A percentile compares a stretch with the other conserved stretches of the same genome.
These are phyloP conservation scores for Exophiala sideris DNA, from an alignment of 2,329 filamentous ascomycete species.

Conservation along the genomic window DNA sequence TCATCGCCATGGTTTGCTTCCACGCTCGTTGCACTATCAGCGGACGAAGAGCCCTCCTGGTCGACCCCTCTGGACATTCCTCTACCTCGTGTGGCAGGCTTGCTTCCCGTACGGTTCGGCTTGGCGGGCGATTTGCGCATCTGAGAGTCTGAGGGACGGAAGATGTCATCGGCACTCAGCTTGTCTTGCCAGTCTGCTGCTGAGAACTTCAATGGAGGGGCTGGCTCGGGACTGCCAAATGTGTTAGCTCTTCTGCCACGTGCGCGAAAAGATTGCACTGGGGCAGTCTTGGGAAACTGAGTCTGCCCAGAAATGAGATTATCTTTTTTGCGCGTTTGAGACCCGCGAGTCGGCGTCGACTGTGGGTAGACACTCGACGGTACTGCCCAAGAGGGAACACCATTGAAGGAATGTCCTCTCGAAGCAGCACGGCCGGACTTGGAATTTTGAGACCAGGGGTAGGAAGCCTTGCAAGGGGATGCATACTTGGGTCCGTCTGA, in stretches of 20 bases:
- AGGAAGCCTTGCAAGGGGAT: slow-evolving; percentile 8
- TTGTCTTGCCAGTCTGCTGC: slow-evolving; percentile 41
- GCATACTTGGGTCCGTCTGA: slow-evolving; percentile 24
- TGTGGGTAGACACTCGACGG: slow-evolving; percentile 29
- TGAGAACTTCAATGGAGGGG: slow-evolving; percentile 39
- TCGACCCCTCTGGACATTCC: slow-evolving; percentile 16
- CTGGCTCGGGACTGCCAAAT: slow-evolving; percentile 22
- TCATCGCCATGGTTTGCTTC: slow-evolving; percentile 10
- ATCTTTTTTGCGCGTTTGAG: slow-evolving; percentile 1
- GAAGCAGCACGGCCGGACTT: slow-evolving; percentile 1
- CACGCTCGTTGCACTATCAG: slow-evolving; percentile 21
- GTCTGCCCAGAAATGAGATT: neutral
- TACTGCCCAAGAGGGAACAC: slow-evolving; percentile 29
- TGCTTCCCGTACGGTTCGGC: slow-evolving; percentile 14
- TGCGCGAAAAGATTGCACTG: neutral
- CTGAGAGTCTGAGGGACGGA: slow-evolving; percentile 33
- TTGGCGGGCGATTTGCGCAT: slow-evolving; percentile 29
- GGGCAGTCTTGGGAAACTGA: neutral
- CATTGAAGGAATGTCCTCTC: slow-evolving; percentile 18
- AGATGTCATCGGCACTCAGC: slow-evolving; percentile 37
- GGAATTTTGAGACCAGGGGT: slow-evolving; percentile 9
- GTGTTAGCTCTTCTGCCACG: slow-evolving; percentile 9
- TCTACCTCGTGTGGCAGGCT: slow-evolving; percentile 17
- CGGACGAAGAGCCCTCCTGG: slow-evolving; percentile 5
- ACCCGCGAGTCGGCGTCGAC: slow-evolving; percentile 12